Conservation (phyloP, 179 eudicot genomes). For the Heliamphora pulchella region DNA sequence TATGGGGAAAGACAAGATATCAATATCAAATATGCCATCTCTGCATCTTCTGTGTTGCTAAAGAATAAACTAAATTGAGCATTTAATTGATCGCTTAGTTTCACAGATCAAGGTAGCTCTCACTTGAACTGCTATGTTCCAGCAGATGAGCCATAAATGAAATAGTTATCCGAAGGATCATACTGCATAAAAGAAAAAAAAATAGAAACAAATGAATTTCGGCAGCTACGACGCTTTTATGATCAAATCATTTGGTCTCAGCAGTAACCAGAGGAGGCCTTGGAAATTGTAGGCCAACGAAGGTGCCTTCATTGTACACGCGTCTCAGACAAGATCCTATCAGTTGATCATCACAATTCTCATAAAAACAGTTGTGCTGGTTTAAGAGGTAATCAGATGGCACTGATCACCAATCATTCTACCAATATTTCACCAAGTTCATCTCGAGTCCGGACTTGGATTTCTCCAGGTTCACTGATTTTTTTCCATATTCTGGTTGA, state of each 20-base stretch:
- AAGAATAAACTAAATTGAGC: background rate
- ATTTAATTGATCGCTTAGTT: background rate
- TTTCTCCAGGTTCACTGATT: background rate
- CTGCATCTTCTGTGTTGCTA: background rate
- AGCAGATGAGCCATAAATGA: background rate
- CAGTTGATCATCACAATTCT: background rate
- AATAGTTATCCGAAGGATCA: background rate
- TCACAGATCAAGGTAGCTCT: background rate
- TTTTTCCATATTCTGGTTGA: background rate
- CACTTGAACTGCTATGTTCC: background rate
- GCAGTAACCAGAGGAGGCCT: background rate
- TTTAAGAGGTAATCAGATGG: background rate
- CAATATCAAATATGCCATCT: background rate
- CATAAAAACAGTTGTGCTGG: background rate
- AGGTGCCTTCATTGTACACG: background rate
- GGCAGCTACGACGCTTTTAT: background rate
- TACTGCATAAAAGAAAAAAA: background rate
- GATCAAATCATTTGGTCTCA: background rate
- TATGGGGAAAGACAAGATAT: background rate
- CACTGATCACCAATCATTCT: background rate
- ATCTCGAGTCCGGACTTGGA: background rate
- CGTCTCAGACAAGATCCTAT: background rate
- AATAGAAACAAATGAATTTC: background rate
- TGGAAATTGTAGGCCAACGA: background rate
- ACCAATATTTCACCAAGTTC: background rate